Evolutionary conservation across 2,329 filamentous ascomycete genomes (phyloP).

Genomic region (Ceratocystis cacaofunesta): DNA sequence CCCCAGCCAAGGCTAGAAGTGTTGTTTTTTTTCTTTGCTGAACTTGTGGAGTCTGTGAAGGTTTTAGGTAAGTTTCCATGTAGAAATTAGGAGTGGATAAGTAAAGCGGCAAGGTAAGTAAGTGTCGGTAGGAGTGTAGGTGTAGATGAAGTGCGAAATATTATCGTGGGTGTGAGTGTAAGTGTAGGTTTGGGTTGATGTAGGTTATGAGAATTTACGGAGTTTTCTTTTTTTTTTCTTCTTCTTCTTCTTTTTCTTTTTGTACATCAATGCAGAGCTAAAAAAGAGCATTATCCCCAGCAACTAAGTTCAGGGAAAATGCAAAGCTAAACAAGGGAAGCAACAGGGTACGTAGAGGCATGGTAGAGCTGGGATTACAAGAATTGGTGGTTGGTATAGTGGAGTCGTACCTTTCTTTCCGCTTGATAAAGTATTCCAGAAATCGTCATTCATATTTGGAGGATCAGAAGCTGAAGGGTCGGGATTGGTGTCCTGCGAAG

Average conservation of each 20-base stretch:
- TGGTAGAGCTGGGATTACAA: neutral
- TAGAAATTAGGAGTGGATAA: too few relatives aligned
- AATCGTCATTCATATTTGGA: slow-evolving; percentile 9
- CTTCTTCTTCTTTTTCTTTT: too few relatives aligned
- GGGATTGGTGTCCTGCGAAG: neutral
- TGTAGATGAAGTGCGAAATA: neutral
- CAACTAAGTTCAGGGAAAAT: neutral
- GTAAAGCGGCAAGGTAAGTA: too few relatives aligned
- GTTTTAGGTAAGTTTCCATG: neutral
- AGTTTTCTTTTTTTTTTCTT: neutral
- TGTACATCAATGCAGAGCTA: neutral
- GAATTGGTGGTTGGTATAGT: slow-evolving; percentile 10
- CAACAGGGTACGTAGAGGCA: neutral
- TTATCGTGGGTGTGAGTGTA: neutral
- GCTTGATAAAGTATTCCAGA: slow-evolving; percentile 10
- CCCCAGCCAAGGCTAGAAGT: neutral
- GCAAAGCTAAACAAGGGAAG: neutral
- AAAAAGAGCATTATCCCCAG: neutral
- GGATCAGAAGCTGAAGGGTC: slow-evolving; percentile 6
- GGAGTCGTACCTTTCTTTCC: slow-evolving; percentile 6
- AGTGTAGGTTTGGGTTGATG: neutral
- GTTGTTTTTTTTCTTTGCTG: neutral
- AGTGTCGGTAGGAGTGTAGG: neutral
- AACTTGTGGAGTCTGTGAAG: neutral
- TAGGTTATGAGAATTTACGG: neutral